phyloP scores from a whole-genome alignment of 1,284 basidiomycete species.

The Ustilago sp. region DNA sequence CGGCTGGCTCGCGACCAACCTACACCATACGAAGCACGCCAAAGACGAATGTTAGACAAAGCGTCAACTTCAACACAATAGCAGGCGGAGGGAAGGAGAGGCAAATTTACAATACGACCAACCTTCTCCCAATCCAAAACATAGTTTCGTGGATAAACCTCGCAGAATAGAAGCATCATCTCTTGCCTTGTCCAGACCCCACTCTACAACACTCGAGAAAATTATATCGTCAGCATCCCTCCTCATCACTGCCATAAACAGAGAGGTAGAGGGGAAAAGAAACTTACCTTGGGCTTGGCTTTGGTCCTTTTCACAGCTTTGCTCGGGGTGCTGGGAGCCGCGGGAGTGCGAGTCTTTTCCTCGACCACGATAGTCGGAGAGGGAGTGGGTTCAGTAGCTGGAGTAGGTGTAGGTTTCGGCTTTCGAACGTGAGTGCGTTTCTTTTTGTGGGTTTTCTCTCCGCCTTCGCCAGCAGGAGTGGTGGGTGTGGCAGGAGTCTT shows the following conservation, averaged over 20 bases:
- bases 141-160: conserved; percentile 13
- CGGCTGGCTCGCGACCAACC: conserved; percentile 21
- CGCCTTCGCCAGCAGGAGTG: background rate
- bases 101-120: conserved; percentile 15
- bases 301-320: background rate
- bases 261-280: background rate
- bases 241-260: background rate
- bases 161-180: conserved; percentile 28
- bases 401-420: background rate
- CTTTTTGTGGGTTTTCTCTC: conserved; percentile 10
- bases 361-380: background rate
- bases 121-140: conserved; percentile 13
- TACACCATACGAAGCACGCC: background rate
- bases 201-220: background rate
- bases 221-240: background rate
- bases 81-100: too few relatives aligned
- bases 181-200: conserved; percentile 14
- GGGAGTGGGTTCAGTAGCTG: background rate
- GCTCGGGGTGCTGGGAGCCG: background rate
- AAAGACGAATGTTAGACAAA: background rate
- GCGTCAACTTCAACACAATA: background rate
- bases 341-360: background rate
- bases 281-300: conserved; percentile 8
- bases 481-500: conserved; percentile 2
- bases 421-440: conserved; percentile 12